Percentiles rank a stretch among this genome's conserved stretches.
Evolutionary conservation across 2,329 filamentous ascomycete species (phyloP).

Genomic region (Achaetomium macrosporum): DNA sequence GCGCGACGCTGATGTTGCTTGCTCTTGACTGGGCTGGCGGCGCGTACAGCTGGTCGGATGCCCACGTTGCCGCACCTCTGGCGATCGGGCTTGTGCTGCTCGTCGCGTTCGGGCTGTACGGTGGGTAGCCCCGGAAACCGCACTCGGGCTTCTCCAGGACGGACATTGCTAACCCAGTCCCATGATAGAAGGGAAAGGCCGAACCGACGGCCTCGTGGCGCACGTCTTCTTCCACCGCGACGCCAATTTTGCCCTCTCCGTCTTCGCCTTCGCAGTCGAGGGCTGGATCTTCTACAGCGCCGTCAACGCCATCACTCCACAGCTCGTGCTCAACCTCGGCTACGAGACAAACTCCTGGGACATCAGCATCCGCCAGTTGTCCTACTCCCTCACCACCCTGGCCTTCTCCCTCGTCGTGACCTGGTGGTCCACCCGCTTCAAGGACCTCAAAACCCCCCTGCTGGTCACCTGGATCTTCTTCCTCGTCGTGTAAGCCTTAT

Average conservation of each 20-base stretch:
- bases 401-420: background rate
- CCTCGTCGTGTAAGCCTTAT: background rate
- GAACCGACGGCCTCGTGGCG: background rate
- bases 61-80: background rate
- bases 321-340: background rate
- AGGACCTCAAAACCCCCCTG: background rate
- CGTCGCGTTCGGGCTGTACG: background rate
- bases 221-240: background rate
- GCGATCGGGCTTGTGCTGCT: background rate
- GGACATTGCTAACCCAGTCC: background rate
- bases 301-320: background rate
- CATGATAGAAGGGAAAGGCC: background rate
- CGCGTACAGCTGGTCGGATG: background rate
- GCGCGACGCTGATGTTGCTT: background rate
- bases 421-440: background rate
- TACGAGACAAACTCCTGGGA: background rate
- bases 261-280: background rate
- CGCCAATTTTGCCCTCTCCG: background rate
- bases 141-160: too few species aligned
- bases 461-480: background rate
- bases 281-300: background rate
- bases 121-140: background rate
- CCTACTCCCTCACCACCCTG: background rate
- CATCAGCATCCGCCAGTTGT: background rate
- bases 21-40: background rate